Conservation (phyloP, 306 rosid genomes). For the Castanea sativa region DNA sequence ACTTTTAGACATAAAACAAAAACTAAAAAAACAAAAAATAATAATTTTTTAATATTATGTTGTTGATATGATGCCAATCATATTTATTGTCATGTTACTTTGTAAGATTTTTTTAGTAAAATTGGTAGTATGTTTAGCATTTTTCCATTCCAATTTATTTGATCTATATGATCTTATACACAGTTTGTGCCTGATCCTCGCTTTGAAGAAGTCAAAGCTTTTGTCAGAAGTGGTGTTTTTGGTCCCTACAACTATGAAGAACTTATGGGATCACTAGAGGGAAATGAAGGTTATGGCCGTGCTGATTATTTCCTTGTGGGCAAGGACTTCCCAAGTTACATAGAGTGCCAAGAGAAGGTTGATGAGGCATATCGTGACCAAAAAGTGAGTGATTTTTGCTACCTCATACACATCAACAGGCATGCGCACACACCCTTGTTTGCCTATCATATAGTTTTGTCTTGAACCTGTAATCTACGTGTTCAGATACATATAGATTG, state of each 20-base stretch:
- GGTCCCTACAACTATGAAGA: slow-evolving; percentile 75
- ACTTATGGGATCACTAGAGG: slow-evolving; percentile 84
- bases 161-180: slow-evolving; percentile 28
- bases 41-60: no score
- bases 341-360: slow-evolving; percentile 90
- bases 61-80: no score
- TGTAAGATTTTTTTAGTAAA: background rate
- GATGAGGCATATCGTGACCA: slow-evolving; percentile 84
- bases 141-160: background rate
- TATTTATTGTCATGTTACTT: no score
- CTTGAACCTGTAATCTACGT: no score
- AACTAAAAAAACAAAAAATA: no score
- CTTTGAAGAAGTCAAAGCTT: slow-evolving; percentile 85
- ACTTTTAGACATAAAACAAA: no score
- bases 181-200: slow-evolving; percentile 92
- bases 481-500: no score
- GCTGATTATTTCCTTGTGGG: slow-evolving; percentile 99
- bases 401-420: background rate
- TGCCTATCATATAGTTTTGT: background rate
- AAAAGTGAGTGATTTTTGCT: slow-evolving; percentile 47
- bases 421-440: background rate
- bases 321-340: slow-evolving; percentile 94
- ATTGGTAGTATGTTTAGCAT: no score
- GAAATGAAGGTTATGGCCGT: slow-evolving; percentile 87
- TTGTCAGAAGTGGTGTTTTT: slow-evolving; percentile 76